Evolutionary conservation across 2,329 filamentous ascomycete species (phyloP).

Genomic region (Diaporthe longicolla): DNA sequence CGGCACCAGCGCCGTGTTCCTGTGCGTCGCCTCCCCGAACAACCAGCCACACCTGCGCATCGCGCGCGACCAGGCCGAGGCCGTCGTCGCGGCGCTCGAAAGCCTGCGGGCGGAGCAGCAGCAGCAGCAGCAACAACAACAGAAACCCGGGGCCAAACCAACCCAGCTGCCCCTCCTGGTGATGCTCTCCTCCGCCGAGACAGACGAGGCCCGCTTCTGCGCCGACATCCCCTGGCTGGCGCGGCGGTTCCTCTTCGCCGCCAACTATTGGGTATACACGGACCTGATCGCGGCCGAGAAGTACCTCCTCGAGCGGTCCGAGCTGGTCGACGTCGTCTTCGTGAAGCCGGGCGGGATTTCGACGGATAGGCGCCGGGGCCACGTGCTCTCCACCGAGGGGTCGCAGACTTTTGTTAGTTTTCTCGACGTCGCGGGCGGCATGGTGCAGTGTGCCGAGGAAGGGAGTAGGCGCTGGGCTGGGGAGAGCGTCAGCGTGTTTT

Average conservation of each 20-base stretch:
- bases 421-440: conserved; percentile 24
- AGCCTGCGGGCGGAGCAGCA: not conserved
- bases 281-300: conserved; percentile 23
- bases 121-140: not conserved
- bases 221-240: conserved; percentile 3
- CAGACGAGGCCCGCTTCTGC: conserved; percentile 27
- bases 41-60: conserved; percentile 26
- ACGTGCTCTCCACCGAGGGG: conserved; percentile 14
- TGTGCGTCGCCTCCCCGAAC: conserved; percentile 22
- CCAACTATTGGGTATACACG: conserved; percentile 29
- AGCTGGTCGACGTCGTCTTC: conserved; percentile 26
- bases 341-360: conserved; percentile 35
- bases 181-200: conserved; percentile 34
- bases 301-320: conserved; percentile 4
- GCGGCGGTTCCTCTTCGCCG: conserved; percentile 14
- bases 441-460: conserved; percentile 35
- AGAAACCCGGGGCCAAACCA: not conserved
- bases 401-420: conserved; percentile 36
- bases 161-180: conserved; percentile 18
- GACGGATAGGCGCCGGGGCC: conserved; percentile 17
- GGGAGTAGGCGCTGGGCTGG: not conserved
- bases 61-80: conserved; percentile 36
- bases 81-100: conserved; percentile 29
- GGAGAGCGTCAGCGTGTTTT: conserved; percentile 22
- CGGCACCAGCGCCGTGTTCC: conserved; percentile 31